Conservation (phyloP, 192 early-diverging fungal genomes). For the Powellomyces hirtus region DNA sequence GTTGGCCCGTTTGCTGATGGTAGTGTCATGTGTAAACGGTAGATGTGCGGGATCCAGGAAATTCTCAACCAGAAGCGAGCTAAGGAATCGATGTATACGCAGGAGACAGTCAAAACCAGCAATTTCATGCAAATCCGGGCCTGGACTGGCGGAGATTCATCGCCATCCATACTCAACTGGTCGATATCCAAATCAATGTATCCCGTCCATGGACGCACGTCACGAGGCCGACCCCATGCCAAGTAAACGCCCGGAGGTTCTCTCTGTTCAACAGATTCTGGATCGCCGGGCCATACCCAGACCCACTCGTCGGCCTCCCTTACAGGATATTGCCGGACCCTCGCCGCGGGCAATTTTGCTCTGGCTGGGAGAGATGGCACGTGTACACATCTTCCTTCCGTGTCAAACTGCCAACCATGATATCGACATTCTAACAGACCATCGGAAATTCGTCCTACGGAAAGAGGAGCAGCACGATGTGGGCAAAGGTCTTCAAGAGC, state of each 20-base stretch:
- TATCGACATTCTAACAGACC: conserved; percentile 41
- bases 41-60: conserved; percentile 42
- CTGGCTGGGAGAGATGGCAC: conserved; percentile 38
- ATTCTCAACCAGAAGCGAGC: conserved; percentile 37
- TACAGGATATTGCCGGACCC: conserved; percentile 26
- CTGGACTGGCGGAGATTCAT: no score
- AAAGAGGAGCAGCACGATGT: conserved; percentile 39
- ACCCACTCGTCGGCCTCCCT: conserved; percentile 28
- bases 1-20: conserved; percentile 31
- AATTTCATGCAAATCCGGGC: no score
- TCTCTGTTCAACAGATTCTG: conserved; percentile 4
- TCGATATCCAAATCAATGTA: conserved; percentile 43
- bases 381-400: conserved; percentile 18
- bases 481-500: conserved; percentile 36
- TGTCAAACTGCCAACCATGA: conserved; percentile 44
- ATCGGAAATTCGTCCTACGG: conserved; percentile 26
- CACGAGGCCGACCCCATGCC: background rate
- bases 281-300: conserved; percentile 40
- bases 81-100: no score
- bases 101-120: no score
- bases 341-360: conserved; percentile 22
- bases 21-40: conserved; percentile 41
- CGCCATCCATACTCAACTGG: background rate
- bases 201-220: conserved; percentile 21
- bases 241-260: conserved; percentile 20